Conservation (phyloP, 441 rosid genomes). For the Erodium chrysanthum region DNA sequence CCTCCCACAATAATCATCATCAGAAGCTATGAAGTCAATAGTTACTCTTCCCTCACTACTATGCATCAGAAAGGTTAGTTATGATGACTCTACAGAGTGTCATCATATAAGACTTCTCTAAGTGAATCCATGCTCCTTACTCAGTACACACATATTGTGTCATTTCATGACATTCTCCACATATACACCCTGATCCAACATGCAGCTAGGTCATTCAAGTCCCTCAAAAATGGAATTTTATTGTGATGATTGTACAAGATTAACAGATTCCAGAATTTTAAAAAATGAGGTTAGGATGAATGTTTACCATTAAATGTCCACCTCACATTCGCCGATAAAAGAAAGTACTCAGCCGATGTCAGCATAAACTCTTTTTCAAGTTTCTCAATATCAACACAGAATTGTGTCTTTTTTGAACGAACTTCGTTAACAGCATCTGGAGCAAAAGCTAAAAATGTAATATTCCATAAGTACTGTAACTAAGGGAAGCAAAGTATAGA, state of each 20-base stretch:
- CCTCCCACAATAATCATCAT: neutral
- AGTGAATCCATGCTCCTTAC: too few relatives aligned
- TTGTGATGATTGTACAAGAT: neutral
- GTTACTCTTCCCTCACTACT: neutral
- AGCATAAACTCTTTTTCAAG: constrained; percentile 73
- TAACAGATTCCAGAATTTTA: neutral
- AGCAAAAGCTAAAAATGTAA: constrained; percentile 19
- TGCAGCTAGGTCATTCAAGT: neutral
- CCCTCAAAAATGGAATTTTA: neutral
- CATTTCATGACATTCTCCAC: neutral
- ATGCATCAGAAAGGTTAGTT: neutral
- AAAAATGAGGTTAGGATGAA: neutral
- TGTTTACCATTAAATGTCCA: constrained; percentile 62
- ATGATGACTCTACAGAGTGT: neutral
- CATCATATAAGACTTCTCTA: too few relatives aligned
- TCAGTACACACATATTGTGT: too few relatives aligned
- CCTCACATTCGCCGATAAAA: constrained; percentile 53
- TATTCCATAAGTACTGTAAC: constrained; percentile 9
- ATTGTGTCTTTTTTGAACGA: constrained; percentile 36
- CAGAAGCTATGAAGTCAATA: neutral
- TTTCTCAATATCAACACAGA: constrained; percentile 51
- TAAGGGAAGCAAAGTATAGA: neutral
- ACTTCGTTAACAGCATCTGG: constrained; percentile 34
- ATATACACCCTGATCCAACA: neutral
- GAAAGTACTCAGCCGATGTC: constrained; percentile 75